Evolutionary conservation across 495 filamentous ascomycete genomes (phyloP).

Genomic region (Usnea hakonensis): DNA sequence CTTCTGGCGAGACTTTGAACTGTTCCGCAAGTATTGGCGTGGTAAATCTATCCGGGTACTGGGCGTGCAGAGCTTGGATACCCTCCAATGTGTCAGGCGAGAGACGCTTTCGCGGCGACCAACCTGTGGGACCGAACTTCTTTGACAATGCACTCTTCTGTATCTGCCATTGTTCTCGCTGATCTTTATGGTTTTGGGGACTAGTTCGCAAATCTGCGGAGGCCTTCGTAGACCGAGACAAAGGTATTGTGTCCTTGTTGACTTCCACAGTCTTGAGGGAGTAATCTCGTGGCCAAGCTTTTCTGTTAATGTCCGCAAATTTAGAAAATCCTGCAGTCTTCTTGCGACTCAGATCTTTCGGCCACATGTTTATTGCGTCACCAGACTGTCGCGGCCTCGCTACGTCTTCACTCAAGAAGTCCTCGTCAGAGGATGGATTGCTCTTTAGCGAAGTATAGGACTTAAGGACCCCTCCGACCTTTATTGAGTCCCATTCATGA

Average conservation of each 20-base stretch:
- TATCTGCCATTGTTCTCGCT: conserved; percentile 54
- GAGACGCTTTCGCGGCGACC: conserved; percentile 74
- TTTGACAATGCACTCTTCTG: conserved; percentile 59
- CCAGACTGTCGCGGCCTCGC: neutral
- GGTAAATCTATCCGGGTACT: conserved; percentile 67
- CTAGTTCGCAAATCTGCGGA: neutral
- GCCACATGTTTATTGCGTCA: neutral
- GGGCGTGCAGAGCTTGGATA: conserved; percentile 68
- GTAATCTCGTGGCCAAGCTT: neutral
- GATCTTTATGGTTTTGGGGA: neutral
- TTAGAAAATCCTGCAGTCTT: neutral
- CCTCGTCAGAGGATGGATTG: neutral
- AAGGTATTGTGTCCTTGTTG: neutral
- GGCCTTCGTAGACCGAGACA: neutral
- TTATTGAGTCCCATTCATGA: neutral
- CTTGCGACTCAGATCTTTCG: neutral
- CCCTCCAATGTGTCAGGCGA: conserved; percentile 86
- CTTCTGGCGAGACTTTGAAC: conserved; percentile 80
- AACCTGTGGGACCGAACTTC: conserved; percentile 67
- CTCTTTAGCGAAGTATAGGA: neutral
- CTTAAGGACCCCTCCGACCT: too few relatives aligned
- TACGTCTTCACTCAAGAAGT: neutral
- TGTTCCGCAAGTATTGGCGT: conserved; percentile 65
- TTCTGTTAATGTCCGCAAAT: neutral
- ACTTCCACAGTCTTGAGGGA: neutral